phyloP scores from a whole-genome alignment of 1,284 basidiomycete genomes.

The Moesziomyces parantarcticus region DNA sequence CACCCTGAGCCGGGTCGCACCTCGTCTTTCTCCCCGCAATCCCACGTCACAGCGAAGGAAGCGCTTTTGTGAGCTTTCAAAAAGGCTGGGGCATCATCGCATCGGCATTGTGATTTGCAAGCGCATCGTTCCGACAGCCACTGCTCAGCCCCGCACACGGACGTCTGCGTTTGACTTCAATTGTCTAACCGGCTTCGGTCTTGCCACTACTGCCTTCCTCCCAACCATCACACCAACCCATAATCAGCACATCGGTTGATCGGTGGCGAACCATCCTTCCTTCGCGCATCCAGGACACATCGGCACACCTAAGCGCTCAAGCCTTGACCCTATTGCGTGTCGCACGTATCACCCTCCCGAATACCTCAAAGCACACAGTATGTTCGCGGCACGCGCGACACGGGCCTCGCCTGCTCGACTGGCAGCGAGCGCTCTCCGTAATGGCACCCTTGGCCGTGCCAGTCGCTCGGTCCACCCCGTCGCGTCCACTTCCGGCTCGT shows the following conservation, averaged over 20 bases:
- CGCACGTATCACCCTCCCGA: not conserved
- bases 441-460: constrained; percentile 7
- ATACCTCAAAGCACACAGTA: constrained; percentile 6
- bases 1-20: constrained; percentile 1
- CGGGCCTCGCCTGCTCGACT: constrained; percentile 40
- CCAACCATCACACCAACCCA: too few species aligned
- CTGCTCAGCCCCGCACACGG: too few species aligned
- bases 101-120: too few species aligned
- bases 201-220: too few species aligned
- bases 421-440: constrained; percentile 24
- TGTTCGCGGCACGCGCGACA: constrained; percentile 40
- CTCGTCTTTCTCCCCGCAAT: too few species aligned
- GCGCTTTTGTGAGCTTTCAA: too few species aligned
- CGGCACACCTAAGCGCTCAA: not conserved
- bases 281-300: not conserved
- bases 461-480: constrained; percentile 30
- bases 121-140: too few species aligned
- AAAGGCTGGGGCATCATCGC: too few species aligned
- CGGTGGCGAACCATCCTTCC: not conserved
- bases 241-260: too few species aligned
- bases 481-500: constrained; percentile 15
- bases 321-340: not conserved
- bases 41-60: too few species aligned
- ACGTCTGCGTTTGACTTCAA: too few species aligned
- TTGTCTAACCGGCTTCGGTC: too few species aligned